A percentile compares a stretch with the other conserved stretches of the same genome.
Evolutionary conservation across 2,329 filamentous ascomycete genomes (phyloP).

Genomic region (Ophiocordyceps camponoti-saundersi): DNA sequence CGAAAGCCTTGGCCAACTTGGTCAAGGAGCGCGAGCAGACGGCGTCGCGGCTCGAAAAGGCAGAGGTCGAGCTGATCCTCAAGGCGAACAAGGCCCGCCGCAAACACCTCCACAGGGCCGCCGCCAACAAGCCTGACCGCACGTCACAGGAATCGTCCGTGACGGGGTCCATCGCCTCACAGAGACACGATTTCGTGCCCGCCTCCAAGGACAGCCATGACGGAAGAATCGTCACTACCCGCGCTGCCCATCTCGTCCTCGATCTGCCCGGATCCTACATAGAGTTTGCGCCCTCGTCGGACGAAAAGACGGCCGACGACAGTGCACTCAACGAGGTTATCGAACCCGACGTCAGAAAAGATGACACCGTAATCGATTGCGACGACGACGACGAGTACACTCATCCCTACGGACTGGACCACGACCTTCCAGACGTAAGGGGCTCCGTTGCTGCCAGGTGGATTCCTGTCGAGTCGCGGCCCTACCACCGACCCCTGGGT

Average conservation of each 20-base stretch:
- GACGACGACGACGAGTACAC: conserved; percentile 16
- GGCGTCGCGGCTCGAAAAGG: conserved; percentile 67
- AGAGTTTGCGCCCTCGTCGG: neutral
- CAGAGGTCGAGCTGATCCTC: conserved; percentile 74
- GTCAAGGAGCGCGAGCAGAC: conserved; percentile 69
- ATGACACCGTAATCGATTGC: conserved; percentile 4
- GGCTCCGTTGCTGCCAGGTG: conserved; percentile 52
- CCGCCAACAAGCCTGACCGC: neutral
- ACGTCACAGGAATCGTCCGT: neutral
- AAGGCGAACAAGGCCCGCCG: conserved; percentile 55
- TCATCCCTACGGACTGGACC: conserved; percentile 18
- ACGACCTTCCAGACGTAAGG: conserved; percentile 20
- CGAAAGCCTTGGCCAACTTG: conserved; percentile 59
- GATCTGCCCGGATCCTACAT: conserved; percentile 2
- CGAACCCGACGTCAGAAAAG: neutral
- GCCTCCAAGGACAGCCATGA: conserved; percentile 1
- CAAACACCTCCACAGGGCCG: conserved; percentile 25
- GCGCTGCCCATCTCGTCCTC: conserved; percentile 1
- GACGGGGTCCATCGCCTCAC: neutral
- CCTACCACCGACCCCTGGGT: conserved; percentile 50
- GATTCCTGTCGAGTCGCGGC: conserved; percentile 56
- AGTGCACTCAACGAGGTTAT: neutral
- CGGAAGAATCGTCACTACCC: neutral
- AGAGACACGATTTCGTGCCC: conserved; percentile 1
- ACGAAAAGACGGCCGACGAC: neutral